These are phyloP conservation scores for Corrigiola litoralis DNA, from an alignment of 179 eudicot species.

Conservation along the genomic window DNA sequence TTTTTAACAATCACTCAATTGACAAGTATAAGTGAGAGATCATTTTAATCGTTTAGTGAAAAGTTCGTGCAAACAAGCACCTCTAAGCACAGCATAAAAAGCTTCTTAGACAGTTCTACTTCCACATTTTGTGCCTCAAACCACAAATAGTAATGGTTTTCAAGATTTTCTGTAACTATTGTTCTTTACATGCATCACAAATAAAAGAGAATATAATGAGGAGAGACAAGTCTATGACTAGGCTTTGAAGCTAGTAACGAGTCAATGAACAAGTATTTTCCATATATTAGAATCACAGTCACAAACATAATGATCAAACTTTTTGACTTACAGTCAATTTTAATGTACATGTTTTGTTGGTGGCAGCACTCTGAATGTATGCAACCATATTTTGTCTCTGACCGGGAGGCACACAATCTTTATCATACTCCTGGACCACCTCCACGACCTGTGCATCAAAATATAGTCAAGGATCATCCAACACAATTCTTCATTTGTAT, in stretches of 20 bases:
- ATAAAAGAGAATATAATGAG: neutral
- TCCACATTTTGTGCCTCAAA: neutral
- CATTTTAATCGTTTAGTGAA: neutral
- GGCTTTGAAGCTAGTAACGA: too few relatives aligned
- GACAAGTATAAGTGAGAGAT: neutral
- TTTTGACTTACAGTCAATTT: conserved; percentile 22
- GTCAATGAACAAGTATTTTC: too few relatives aligned
- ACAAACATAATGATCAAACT: neutral
- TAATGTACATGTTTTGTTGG: conserved; percentile 28
- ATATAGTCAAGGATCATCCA: neutral
- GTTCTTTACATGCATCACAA: neutral
- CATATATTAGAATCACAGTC: too few relatives aligned
- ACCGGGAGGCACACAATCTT: conserved; percentile 21
- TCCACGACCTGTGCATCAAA: conserved; percentile 33
- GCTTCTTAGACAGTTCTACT: neutral
- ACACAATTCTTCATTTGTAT: neutral
- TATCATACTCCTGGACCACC: conserved; percentile 27
- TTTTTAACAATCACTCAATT: neutral
- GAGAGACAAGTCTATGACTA: too few relatives aligned
- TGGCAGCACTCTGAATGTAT: conserved; percentile 26
- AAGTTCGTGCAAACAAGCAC: neutral
- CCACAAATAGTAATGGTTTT: neutral
- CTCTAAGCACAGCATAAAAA: too few relatives aligned
- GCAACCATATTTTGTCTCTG: conserved; percentile 7
- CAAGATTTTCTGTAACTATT: neutral